Conservation (phyloP, 345 rosid genomes). For the Anacardium occidentale region DNA sequence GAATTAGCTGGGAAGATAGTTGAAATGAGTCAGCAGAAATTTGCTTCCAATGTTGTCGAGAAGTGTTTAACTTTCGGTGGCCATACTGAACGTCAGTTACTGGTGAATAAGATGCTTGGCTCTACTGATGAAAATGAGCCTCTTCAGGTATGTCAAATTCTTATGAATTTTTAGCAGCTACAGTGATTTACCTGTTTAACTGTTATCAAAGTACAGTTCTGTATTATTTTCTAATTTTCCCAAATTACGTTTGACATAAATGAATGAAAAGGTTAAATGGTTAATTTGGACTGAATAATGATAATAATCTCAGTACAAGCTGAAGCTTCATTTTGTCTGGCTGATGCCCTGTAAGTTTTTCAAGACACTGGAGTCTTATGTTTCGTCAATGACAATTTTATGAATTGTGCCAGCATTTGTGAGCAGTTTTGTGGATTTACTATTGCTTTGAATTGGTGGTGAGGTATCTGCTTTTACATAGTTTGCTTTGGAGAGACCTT, state of each 20-base stretch:
- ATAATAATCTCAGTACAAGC: not conserved
- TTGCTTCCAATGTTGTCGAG: conserved; percentile 66
- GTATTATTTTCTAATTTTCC: not conserved
- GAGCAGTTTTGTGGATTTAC: not conserved
- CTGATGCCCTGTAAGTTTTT: not conserved
- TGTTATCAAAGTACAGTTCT: not conserved
- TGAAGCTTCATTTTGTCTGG: not conserved
- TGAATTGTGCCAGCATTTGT: not conserved
- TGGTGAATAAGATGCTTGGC: conserved; percentile 70
- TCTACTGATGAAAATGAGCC: conserved; percentile 62
- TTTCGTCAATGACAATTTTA: not conserved
- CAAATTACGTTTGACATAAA: not conserved
- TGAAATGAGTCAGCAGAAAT: conserved; percentile 71
- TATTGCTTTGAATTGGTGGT: conserved; percentile 4
- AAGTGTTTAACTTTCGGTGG: conserved; percentile 62
- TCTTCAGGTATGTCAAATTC: conserved; percentile 46
- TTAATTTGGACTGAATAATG: not conserved
- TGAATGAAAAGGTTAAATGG: not conserved
- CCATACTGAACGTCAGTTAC: conserved; percentile 45
- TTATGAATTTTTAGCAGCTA: not conserved
- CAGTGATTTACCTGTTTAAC: not conserved
- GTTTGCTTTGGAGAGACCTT: not conserved
- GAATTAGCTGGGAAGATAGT: conserved; percentile 65
- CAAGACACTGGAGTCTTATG: not conserved
- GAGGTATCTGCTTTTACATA: not conserved